Base-by-base conservation (phyloP, 495 filamentous ascomycete species). In the Tuber indicum region DNA sequence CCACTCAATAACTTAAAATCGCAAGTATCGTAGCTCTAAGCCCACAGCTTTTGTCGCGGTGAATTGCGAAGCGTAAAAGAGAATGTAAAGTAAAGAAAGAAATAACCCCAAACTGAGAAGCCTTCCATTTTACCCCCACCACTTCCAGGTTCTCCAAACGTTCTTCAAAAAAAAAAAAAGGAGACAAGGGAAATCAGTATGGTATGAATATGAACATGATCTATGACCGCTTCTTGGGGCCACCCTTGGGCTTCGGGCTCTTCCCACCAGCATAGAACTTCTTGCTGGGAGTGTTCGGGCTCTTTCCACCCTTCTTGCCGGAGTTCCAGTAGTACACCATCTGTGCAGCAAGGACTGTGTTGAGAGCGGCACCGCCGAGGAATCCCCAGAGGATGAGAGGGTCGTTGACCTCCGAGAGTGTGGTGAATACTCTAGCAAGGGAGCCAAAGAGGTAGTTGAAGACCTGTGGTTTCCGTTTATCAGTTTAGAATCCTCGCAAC, bases 321-420 rank as follows among this genome's bases (percentile, higher is more conserved):
- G 81, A 77, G 70, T 97, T 97, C 96, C 96, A 99, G 86, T 98
- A 98, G 85, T 94, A 97, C 16, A 95, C 84, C 94, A 98, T 97
- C 87, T 99, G 96, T 71, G 86, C 86, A 5, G 93, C 96, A 75
- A 98, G 86, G 75, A 99, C 88, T 77, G 91, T 85, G 86, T 99
- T 99, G 79, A 99, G 89, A 45, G 87, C 85, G 84, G 97, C 97
- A 39, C 92, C 96, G 3, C 92, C 93, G 70, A 98, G 84, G 87
- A 96, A 98, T 39, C 94, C 92, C 84, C 95, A 97, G 23, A 99
- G 89, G 80, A 99, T 98, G 75, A 98, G 87, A 84, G 92, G 92
- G 85, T 99, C 96, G 80, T 96, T 91, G 77, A 98, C 94, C 87
- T 99, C 96, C 82, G 97, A 93, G 72, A 98, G 85, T 3, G 96